phyloP scores from a whole-genome alignment of 2,329 filamentous ascomycete genomes.

The Torrubiellomyces zombiae region DNA sequence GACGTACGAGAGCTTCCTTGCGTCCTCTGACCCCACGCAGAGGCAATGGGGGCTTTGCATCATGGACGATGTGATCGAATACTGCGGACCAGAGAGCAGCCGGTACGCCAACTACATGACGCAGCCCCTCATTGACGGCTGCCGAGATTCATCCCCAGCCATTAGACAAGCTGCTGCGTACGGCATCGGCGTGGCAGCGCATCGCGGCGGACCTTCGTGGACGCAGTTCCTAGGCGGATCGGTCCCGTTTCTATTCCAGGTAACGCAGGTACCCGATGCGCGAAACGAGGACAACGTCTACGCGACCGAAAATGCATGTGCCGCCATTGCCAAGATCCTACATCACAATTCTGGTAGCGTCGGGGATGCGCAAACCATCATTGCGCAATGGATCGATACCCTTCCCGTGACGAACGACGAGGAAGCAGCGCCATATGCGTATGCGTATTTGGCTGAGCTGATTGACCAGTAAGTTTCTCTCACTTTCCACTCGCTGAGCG shows the following conservation, averaged over 20 bases:
- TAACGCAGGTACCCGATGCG: constrained; percentile 64
- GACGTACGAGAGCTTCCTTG: constrained; percentile 76
- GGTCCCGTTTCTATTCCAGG: constrained; percentile 69
- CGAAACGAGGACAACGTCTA: constrained; percentile 88
- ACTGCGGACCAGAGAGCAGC: constrained; percentile 79
- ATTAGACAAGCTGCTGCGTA: constrained; percentile 95
- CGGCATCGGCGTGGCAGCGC: constrained; percentile 86
- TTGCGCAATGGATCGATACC: constrained; percentile 77
- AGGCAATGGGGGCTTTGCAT: constrained; percentile 98
- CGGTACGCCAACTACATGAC: constrained; percentile 76
- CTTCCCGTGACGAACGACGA: constrained; percentile 89
- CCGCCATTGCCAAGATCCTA: constrained; percentile 90
- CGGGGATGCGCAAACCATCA: constrained; percentile 56
- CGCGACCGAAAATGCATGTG: constrained; percentile 92
- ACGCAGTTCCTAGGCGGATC: constrained; percentile 70
- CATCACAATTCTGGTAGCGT: constrained; percentile 75
- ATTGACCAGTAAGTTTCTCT: constrained; percentile 87
- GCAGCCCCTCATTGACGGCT: constrained; percentile 70
- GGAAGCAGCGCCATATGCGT: constrained; percentile 91
- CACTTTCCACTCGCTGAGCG: too few relatives aligned
- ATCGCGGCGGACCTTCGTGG: constrained; percentile 79
- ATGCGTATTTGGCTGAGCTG: constrained; percentile 76
- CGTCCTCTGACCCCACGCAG: constrained; percentile 70
- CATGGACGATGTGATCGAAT: constrained; percentile 94
- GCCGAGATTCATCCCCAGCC: constrained; percentile 70